Evolutionary conservation across 768 basidiomycete species (phyloP).

Genomic region (Pseudohyphozyma bogoriensis): DNA sequence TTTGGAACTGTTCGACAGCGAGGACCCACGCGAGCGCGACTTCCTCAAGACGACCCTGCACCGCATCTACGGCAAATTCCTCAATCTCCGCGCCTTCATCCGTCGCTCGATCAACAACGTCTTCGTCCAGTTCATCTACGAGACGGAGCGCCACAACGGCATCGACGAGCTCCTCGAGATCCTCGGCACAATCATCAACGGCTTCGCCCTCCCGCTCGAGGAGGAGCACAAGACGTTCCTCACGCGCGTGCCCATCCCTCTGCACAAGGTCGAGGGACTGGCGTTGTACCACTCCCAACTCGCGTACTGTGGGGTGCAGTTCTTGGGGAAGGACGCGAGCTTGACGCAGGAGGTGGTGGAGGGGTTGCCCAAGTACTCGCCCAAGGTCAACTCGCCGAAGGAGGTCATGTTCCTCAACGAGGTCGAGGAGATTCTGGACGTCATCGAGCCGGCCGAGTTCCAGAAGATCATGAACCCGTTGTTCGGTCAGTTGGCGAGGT

Average conservation of each 20-base stretch:
- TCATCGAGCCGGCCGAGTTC: slow-evolving; percentile 92
- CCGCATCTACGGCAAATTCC: slow-evolving; percentile 98
- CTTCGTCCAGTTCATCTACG: slow-evolving; percentile 98
- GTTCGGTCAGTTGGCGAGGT: slow-evolving; percentile 87
- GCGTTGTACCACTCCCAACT: slow-evolving; percentile 98
- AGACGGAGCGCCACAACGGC: slow-evolving; percentile 97
- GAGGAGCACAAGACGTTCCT: slow-evolving; percentile 98
- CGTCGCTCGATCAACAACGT: slow-evolving; percentile 99
- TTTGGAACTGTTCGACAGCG: slow-evolving; percentile 94
- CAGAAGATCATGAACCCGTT: slow-evolving; percentile 85
- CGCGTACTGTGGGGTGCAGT: slow-evolving; percentile 98
- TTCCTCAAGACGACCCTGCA: slow-evolving; percentile 98
- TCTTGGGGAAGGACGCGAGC: slow-evolving; percentile 86
- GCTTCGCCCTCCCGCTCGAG: slow-evolving; percentile 93
- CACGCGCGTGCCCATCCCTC: slow-evolving; percentile 80
- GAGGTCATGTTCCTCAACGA: slow-evolving; percentile 99
- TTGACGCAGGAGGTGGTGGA: slow-evolving; percentile 92
- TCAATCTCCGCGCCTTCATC: slow-evolving; percentile 96
- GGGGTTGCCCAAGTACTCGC: slow-evolving; percentile 95
- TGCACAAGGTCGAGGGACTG: slow-evolving; percentile 95
- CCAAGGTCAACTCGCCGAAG: slow-evolving; percentile 97
- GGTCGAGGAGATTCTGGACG: slow-evolving; percentile 96
- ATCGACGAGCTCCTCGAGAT: slow-evolving; percentile 98
- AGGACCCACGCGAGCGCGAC: slow-evolving; percentile 96
- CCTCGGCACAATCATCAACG: slow-evolving; percentile 97